Evolutionary conservation across 2,329 filamentous ascomycete genomes (phyloP).

Genomic region (Pyrenochaeta sp.): DNA sequence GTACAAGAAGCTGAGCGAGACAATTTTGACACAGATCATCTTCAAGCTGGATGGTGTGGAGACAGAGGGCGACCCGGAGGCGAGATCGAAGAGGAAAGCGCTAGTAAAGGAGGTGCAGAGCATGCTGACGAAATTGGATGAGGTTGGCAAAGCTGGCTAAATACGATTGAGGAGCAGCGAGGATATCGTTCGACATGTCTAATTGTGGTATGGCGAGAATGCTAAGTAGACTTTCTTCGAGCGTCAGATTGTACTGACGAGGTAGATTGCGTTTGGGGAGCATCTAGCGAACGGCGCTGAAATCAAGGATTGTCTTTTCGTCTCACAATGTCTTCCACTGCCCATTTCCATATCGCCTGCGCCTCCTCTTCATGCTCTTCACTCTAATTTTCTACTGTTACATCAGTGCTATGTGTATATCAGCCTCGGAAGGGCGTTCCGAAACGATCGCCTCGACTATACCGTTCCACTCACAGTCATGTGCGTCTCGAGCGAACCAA

Average conservation of each 20-base stretch:
- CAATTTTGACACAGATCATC: slow-evolving; percentile 76
- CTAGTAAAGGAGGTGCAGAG: slow-evolving; percentile 76
- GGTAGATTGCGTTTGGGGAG: background rate
- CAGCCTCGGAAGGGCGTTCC: background rate
- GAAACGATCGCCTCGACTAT: background rate
- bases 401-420: background rate
- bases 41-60: slow-evolving; percentile 81
- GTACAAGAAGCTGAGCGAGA: slow-evolving; percentile 78
- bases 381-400: background rate
- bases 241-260: background rate
- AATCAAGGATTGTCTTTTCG: background rate
- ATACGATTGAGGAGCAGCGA: background rate
- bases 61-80: slow-evolving; percentile 72
- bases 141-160: slow-evolving; percentile 34
- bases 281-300: slow-evolving; percentile 11
- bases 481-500: too few relatives aligned
- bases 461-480: too few relatives aligned
- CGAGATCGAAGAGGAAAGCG: slow-evolving; percentile 72
- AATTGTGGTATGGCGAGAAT: background rate
- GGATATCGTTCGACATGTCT: background rate
- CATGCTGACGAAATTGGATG: slow-evolving; percentile 71
- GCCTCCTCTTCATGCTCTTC: background rate
- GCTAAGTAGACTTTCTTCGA: background rate
- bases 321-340: background rate
- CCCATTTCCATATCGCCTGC: too few relatives aligned